Percentiles rank a stretch among this genome's conserved stretches.
Conservation (phyloP, 257 asterid species). For the Solanum chilense region DNA sequence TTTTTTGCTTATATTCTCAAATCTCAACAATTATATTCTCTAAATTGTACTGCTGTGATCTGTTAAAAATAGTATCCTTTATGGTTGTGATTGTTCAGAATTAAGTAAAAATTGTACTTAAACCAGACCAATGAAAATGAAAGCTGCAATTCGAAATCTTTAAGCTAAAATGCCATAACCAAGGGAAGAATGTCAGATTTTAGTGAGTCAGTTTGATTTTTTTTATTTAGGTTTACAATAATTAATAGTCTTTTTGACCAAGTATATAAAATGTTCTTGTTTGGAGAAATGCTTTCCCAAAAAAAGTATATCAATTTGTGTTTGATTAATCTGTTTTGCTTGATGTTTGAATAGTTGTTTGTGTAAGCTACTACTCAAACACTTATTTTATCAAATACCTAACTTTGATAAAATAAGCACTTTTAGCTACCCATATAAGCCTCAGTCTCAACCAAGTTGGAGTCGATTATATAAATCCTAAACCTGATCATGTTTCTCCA, state of each 20-base stretch:
- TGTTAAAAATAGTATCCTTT: neutral
- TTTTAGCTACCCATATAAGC: neutral
- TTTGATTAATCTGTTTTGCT: neutral
- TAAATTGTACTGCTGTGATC: neutral
- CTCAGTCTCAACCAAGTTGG: neutral
- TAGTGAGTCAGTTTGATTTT: neutral
- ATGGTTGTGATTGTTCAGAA: neutral
- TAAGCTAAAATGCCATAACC: neutral
- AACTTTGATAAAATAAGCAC: neutral
- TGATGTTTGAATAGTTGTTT: neutral
- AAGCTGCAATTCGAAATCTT: neutral
- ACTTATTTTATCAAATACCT: neutral
- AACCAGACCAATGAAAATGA: neutral
- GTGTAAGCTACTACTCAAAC: neutral
- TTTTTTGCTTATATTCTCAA: no score
- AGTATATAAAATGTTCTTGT: neutral
- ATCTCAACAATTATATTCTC: neutral
- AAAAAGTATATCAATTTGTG: neutral
- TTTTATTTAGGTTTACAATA: neutral
- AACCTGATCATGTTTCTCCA: neutral
- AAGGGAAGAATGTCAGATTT: neutral
- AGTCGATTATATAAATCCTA: neutral
- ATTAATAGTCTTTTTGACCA: neutral
- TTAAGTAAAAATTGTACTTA: neutral
- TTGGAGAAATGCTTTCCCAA: neutral